Evolutionary conservation across 768 basidiomycete species (phyloP).

Genomic region (Sporobolomyces phaffii): DNA sequence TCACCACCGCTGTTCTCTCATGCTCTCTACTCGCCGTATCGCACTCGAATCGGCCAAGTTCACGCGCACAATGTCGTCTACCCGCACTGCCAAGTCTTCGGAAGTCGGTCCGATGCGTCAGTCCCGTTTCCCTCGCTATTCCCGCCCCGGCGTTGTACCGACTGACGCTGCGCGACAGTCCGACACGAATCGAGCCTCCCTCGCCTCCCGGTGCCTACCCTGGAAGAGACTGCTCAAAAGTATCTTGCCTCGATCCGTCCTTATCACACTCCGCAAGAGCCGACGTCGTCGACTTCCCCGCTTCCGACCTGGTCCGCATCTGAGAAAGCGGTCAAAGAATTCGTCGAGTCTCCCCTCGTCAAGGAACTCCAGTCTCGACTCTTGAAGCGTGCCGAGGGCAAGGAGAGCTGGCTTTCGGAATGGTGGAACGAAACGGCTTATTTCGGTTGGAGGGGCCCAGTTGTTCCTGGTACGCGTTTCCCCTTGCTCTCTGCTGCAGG

Average conservation of each 20-base stretch:
- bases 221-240: slow-evolving; percentile 74
- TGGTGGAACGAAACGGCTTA: slow-evolving; percentile 90
- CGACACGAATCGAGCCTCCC: slow-evolving; percentile 43
- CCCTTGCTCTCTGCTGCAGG: not conserved
- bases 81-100: not conserved
- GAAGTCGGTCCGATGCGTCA: slow-evolving; percentile 31
- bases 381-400: slow-evolving; percentile 60
- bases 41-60: slow-evolving; percentile 8
- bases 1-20: too few relatives aligned
- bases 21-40: slow-evolving; percentile 7
- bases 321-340: slow-evolving; percentile 55
- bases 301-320: slow-evolving; percentile 27
- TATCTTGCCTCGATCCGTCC: slow-evolving; percentile 82
- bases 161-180: slow-evolving; percentile 10
- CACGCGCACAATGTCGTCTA: slow-evolving; percentile 13
- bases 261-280: slow-evolving; percentile 55
- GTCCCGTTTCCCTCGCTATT: not conserved
- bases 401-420: slow-evolving; percentile 78
- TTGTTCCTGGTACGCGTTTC: slow-evolving; percentile 32
- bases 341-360: slow-evolving; percentile 64
- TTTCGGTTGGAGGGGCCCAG: slow-evolving; percentile 36
- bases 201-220: slow-evolving; percentile 71
- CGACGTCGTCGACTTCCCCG: slow-evolving; percentile 9
- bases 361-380: slow-evolving; percentile 71
- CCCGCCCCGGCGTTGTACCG: not conserved